phyloP scores from a whole-genome alignment of 768 basidiomycete species.

The Mycena amicta region DNA sequence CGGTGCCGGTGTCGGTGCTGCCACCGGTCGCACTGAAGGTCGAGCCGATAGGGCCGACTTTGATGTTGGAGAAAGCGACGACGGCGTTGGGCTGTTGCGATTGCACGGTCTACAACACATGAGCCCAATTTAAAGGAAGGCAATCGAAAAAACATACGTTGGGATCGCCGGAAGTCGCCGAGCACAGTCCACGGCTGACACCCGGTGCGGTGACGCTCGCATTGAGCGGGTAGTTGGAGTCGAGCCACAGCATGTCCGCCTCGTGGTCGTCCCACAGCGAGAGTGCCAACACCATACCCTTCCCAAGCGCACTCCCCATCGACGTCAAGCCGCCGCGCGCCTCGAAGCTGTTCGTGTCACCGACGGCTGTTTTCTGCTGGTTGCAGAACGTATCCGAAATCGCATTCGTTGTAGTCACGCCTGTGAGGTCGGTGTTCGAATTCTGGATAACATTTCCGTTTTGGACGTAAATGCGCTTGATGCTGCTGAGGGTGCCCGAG shows the following conservation, averaged over 20 bases:
- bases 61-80: slow-evolving; percentile 47
- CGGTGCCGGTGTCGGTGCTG: neutral
- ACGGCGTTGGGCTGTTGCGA: slow-evolving; percentile 27
- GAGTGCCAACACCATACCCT: slow-evolving; percentile 42
- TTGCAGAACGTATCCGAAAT: slow-evolving; percentile 54
- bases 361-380: slow-evolving; percentile 45
- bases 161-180: slow-evolving; percentile 40
- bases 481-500: slow-evolving; percentile 51
- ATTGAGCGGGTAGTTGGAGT: slow-evolving; percentile 35
- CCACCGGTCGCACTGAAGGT: neutral
- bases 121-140: no score
- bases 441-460: slow-evolving; percentile 54
- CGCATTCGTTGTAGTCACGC: slow-evolving; percentile 43
- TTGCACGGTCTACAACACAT: slow-evolving; percentile 41
- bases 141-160: neutral
- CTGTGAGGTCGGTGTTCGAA: slow-evolving; percentile 48
- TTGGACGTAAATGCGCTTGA: slow-evolving; percentile 59
- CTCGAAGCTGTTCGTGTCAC: slow-evolving; percentile 41
- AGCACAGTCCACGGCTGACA: slow-evolving; percentile 42
- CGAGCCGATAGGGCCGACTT: slow-evolving; percentile 31
- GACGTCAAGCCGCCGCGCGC: slow-evolving; percentile 34
- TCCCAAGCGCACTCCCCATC: slow-evolving; percentile 29
- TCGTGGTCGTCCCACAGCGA: slow-evolving; percentile 37
- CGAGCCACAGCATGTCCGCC: slow-evolving; percentile 44
- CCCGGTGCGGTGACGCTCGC: slow-evolving; percentile 29